Base-by-base conservation (phyloP, 1,284 basidiomycete genomes). In the Ceratobasidium sp. region DNA sequence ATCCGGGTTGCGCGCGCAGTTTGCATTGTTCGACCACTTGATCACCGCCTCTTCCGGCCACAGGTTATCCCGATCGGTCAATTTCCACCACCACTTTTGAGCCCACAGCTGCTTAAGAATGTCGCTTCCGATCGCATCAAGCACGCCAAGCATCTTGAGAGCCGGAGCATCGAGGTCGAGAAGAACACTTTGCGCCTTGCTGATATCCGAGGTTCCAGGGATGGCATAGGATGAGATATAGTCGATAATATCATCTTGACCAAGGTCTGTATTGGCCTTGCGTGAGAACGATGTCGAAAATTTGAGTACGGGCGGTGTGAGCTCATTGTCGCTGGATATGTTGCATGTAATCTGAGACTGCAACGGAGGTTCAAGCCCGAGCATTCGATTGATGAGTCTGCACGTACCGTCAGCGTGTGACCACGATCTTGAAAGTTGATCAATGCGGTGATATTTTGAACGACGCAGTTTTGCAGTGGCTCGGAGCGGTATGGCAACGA, bases 21-120 rank as follows among this genome's bases (percentile, higher is more conserved):
- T 34, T 2, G 65, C 42, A 5, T 56, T 25, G 0, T 40, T 35
- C 1, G 65, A 55, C 65, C 65, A 68, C 27, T 49, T 68, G 10
- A 68, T 53, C n/a, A 68, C 65, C 3, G 65, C 65, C 20, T 68
- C 53, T 20, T 68, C 65, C 40, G 65, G 65, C 65, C 65, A 68
- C n/a, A 12, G 45, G 17, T 31, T n/a, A 15, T 68, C 65, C 15
- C 54, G 54, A 8, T 45, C 53, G 6, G 53, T 53, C 1, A 68
- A 45, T 12, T 68, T 68, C 65, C 65, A 68, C 0, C 53, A 32
- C 65, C 65, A 68, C 32, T 68, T 68, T 38, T 53, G 54, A 8
- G 65, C 65, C 65, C 65, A 68, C 32, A 68, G 31, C 15, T 52
- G 53, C 32, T 68, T 68, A 2, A 68, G 42, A 34, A 68, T 4